Evolutionary conservation across 139 green algal genomes (phyloP).

Genomic region (Picochlorum sp.): DNA sequence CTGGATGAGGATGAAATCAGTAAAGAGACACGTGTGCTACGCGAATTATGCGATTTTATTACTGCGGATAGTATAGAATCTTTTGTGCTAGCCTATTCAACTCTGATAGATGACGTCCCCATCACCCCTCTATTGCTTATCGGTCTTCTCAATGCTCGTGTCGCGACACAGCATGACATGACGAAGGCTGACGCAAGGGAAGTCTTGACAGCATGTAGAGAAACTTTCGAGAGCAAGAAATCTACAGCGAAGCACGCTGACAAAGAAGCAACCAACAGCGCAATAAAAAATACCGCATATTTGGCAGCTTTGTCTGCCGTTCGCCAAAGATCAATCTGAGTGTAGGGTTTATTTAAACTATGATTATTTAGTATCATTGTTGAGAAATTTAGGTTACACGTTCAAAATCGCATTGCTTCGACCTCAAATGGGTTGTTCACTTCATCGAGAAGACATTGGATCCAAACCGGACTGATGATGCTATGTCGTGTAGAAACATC

Average conservation of each 20-base stretch:
- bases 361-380: too few species aligned
- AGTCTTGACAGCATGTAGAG: constrained; percentile 35
- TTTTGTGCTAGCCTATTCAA: constrained; percentile 56
- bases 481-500: too few species aligned
- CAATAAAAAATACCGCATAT: background rate
- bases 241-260: background rate
- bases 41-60: constrained; percentile 38
- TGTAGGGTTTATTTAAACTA: too few species aligned
- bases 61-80: constrained; percentile 40
- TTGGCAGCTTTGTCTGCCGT: background rate
- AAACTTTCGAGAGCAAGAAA: constrained; percentile 20
- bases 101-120: constrained; percentile 27
- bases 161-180: constrained; percentile 16
- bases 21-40: constrained; percentile 33
- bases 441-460: too few species aligned
- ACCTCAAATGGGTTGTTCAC: too few species aligned
- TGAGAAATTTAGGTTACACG: too few species aligned
- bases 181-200: constrained; percentile 31
- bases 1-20: background rate
- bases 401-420: too few species aligned
- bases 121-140: constrained; percentile 30
- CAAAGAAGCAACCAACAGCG: background rate
- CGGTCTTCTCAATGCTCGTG: constrained; percentile 23
- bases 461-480: too few species aligned
- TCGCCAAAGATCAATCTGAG: too few species aligned